Evolutionary conservation across 768 basidiomycete species (phyloP).

Genomic region (Arthromyces matolae): DNA sequence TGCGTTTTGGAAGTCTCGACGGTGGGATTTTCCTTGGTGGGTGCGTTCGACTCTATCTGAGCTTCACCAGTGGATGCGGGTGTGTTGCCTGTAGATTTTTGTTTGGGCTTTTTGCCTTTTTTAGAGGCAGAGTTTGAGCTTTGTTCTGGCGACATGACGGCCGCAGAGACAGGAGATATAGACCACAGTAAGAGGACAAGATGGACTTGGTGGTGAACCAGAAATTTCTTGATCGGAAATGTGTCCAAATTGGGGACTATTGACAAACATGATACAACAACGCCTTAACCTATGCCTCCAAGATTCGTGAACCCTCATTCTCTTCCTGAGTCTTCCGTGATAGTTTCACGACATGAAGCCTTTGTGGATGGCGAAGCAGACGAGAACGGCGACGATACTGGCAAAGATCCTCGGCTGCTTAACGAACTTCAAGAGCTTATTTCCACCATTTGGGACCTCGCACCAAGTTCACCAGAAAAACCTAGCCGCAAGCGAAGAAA

Average conservation of each 20-base stretch:
- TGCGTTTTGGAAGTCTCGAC: constrained; percentile 6
- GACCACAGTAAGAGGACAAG: constrained; percentile 1
- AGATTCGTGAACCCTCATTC: constrained; percentile 48
- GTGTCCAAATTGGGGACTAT: constrained; percentile 12
- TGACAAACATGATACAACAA: constrained; percentile 17
- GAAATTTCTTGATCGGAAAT: constrained; percentile 16
- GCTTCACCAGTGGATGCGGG: constrained; percentile 1
- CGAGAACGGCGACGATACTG: constrained; percentile 1
- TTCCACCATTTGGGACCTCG: constrained; percentile 9
- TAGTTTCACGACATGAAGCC: constrained; percentile 34
- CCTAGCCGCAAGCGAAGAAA: constrained; percentile 12
- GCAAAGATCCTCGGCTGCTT: constrained; percentile 13
- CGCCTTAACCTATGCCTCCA: constrained; percentile 19
- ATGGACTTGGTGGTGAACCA: background rate
- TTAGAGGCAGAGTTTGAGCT: constrained; percentile 14
- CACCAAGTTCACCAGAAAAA: background rate
- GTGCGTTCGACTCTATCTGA: constrained; percentile 11
- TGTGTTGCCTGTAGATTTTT: constrained; percentile 18
- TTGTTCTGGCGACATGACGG: constrained; percentile 18
- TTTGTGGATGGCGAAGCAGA: constrained; percentile 13
- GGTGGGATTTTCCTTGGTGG: constrained; percentile 5
- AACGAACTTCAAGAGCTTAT: constrained; percentile 18
- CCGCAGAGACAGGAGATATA: background rate
- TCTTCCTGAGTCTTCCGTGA: constrained; percentile 26
- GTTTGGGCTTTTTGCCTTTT: constrained; percentile 22